Evolutionary conservation across 208 protist species (phyloP).

Genomic region (Crithidia acanthocephali): DNA sequence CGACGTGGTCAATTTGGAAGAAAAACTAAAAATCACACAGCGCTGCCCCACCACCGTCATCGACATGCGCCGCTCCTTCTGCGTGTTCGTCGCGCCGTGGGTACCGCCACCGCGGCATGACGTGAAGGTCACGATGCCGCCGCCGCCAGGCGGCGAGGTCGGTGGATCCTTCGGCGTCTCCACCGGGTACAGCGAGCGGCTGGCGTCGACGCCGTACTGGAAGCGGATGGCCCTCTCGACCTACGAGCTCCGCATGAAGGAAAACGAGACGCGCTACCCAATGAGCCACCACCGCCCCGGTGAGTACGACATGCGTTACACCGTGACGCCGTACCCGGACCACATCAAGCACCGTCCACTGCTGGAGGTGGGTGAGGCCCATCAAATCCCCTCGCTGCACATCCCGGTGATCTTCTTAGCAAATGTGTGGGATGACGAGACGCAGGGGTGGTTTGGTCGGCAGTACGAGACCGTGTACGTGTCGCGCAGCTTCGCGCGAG

Average conservation of each 20-base stretch:
- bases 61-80: slow-evolving; percentile 9
- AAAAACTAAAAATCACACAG: no score
- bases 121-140: slow-evolving; percentile 85
- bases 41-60: no score
- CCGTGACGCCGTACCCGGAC: slow-evolving; percentile 75
- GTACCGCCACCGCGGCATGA: slow-evolving; percentile 84
- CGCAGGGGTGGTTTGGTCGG: slow-evolving; percentile 69
- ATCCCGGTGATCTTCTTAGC: slow-evolving; percentile 89
- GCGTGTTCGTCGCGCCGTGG: slow-evolving; percentile 68
- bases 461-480: slow-evolving; percentile 92
- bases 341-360: slow-evolving; percentile 74
- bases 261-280: slow-evolving; percentile 87
- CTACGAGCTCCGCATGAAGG: slow-evolving; percentile 78
- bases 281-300: slow-evolving; percentile 71
- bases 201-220: slow-evolving; percentile 86
- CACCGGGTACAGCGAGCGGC: slow-evolving; percentile 82
- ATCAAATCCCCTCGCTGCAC: slow-evolving; percentile 66
- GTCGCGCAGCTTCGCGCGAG: slow-evolving; percentile 55
- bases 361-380: slow-evolving; percentile 85
- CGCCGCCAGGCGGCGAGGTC: slow-evolving; percentile 84
- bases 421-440: slow-evolving; percentile 80
- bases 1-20: no score
- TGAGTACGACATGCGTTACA: slow-evolving; percentile 91
- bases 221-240: slow-evolving; percentile 90
- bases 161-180: slow-evolving; percentile 86